Conservation (phyloP, 2,329 filamentous ascomycete species). For the Cladosporium sp. region DNA sequence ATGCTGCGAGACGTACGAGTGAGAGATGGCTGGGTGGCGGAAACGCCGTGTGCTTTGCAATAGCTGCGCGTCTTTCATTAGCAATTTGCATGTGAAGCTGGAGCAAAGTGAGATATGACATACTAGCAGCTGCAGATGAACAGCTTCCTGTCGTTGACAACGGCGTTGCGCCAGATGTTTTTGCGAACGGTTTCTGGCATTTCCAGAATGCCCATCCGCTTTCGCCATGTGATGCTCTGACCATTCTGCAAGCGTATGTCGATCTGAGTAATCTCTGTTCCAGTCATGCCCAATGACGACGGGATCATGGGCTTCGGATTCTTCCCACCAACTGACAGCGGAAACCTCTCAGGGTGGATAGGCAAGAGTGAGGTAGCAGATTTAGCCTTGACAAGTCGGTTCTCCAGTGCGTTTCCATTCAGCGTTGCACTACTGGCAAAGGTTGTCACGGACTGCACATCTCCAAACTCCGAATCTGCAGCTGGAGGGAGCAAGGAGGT, state of each 20-base stretch:
- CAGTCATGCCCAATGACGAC: background rate
- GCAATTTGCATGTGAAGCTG: background rate
- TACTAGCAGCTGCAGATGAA: constrained; percentile 7
- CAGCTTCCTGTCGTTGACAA: background rate
- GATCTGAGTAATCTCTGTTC: background rate
- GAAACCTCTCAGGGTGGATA: background rate
- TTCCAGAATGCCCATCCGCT: background rate
- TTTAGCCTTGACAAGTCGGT: too few relatives aligned
- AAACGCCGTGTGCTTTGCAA: background rate
- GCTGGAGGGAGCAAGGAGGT: background rate
- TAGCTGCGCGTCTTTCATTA: background rate
- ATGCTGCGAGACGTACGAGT: background rate
- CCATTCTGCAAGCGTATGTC: background rate
- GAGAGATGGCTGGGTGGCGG: constrained; percentile 1
- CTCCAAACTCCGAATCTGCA: background rate
- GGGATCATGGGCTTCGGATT: background rate
- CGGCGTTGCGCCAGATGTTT: background rate
- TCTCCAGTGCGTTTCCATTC: background rate
- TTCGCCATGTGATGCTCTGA: background rate
- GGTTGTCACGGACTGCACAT: background rate
- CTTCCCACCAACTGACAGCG: background rate
- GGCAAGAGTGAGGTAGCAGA: too few relatives aligned
- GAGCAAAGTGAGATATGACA: background rate
- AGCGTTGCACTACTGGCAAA: background rate
- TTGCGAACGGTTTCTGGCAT: background rate